Conservation (phyloP, 2,329 filamentous ascomycete species). For the Coniochaeta sp. region DNA sequence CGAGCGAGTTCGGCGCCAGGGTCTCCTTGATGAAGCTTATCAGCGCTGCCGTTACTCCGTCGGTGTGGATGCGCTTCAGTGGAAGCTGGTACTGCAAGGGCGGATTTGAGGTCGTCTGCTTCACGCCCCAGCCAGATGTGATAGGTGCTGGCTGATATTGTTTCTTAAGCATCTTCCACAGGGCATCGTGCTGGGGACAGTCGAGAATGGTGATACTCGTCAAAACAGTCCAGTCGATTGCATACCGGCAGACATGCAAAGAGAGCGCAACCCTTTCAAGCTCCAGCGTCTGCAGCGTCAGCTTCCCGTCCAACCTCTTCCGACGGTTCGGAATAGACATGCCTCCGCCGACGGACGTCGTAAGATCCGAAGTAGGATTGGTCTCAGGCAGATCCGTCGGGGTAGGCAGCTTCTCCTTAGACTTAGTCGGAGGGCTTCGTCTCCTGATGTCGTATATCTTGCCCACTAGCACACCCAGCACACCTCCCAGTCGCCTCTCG, state of each 20-base stretch:
- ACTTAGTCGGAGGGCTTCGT: constrained; percentile 12
- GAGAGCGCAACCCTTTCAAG: constrained; percentile 71
- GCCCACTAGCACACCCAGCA: constrained; percentile 61
- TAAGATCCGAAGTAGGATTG: no score
- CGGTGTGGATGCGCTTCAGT: constrained; percentile 69
- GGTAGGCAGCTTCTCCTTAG: constrained; percentile 9
- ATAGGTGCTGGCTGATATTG: constrained; percentile 44
- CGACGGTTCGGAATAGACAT: constrained; percentile 4
- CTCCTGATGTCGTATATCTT: constrained; percentile 55
- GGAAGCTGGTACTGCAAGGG: constrained; percentile 53
- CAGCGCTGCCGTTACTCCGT: constrained; percentile 61
- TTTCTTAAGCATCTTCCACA: constrained; percentile 67
- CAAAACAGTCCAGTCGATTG: constrained; percentile 67
- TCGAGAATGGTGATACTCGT: constrained; percentile 67
- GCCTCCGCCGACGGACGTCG: constrained; percentile 5
- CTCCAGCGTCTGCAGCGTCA: constrained; percentile 66
- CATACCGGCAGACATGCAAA: constrained; percentile 60
- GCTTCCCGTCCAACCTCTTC: constrained; percentile 44
- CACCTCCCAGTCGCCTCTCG: constrained; percentile 59
- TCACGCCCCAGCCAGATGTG: constrained; percentile 17
- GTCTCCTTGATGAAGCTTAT: constrained; percentile 72
- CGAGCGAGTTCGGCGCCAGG: constrained; percentile 70
- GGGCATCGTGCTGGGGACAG: constrained; percentile 63
- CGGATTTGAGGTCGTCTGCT: constrained; percentile 19
- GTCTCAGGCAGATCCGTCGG: no score